Evolutionary conservation across 192 early-diverging fungal genomes (phyloP).

Genomic region (Chytriomyces sp.): DNA sequence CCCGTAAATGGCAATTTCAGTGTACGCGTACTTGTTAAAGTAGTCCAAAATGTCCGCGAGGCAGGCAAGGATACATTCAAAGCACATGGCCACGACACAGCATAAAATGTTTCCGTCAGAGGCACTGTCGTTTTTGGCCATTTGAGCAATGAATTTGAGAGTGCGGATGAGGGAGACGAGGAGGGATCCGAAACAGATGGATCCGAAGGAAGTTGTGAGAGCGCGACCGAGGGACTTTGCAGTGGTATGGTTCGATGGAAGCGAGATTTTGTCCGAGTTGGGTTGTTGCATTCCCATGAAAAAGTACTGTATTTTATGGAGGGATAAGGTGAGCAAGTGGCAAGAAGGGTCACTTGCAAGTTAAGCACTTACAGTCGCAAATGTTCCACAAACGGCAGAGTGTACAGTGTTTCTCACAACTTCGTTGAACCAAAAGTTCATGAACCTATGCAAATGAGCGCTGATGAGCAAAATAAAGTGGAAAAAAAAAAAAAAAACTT

Average conservation of each 20-base stretch:
- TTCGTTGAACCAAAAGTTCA: constrained; percentile 66
- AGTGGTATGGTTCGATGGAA: constrained; percentile 58
- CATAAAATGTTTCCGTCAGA: constrained; percentile 43
- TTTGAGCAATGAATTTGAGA: constrained; percentile 68
- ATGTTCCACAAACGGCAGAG: constrained; percentile 76
- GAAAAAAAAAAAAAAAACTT: constrained; percentile 35
- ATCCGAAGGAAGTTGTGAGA: constrained; percentile 77
- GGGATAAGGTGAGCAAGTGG: neutral
- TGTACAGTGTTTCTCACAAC: constrained; percentile 72
- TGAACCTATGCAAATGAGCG: constrained; percentile 57
- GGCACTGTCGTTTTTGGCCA: constrained; percentile 39
- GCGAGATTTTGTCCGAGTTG: constrained; percentile 56
- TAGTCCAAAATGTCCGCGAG: constrained; percentile 79
- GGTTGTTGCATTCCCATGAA: constrained; percentile 63
- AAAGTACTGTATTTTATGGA: constrained; percentile 51
- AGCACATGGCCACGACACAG: constrained; percentile 66
- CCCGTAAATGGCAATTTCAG: constrained; percentile 70
- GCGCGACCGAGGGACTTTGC: constrained; percentile 70
- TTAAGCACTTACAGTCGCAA: constrained; percentile 53
- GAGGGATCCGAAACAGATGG: constrained; percentile 79
- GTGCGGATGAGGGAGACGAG: constrained; percentile 64
- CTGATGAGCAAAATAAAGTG: too few species aligned
- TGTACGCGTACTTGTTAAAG: constrained; percentile 82
- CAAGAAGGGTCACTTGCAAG: neutral
- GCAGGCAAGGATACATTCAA: constrained; percentile 74